Conservation (phyloP, 2,329 filamentous ascomycete species). For the Colletotrichum tabaci region DNA sequence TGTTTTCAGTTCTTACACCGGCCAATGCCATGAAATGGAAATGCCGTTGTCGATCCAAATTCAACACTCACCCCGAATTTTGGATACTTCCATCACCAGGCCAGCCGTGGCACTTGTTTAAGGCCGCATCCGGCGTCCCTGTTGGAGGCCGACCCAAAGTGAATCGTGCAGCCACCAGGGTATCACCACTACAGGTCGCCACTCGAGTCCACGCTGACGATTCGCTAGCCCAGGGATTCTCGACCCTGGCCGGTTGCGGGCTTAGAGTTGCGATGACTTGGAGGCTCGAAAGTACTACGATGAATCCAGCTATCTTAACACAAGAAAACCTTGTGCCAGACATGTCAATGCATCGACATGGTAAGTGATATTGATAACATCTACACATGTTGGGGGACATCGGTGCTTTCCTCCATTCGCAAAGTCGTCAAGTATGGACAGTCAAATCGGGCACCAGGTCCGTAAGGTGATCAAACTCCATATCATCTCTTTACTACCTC, state of each 20-base stretch:
- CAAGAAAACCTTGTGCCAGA: background rate
- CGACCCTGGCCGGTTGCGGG: conserved; percentile 22
- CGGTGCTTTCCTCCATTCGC: no score
- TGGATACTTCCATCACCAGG: background rate
- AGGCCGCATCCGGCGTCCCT: conserved; percentile 24
- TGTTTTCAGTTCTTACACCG: conserved; percentile 1
- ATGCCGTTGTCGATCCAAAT: conserved; percentile 1
- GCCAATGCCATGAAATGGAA: background rate
- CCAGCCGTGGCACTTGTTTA: background rate
- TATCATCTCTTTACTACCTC: background rate
- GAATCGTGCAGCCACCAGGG: background rate
- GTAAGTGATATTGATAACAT: background rate
- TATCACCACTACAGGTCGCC: background rate
- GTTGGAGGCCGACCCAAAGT: background rate
- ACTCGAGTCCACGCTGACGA: conserved; percentile 16
- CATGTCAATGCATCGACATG: background rate
- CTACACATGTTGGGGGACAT: background rate
- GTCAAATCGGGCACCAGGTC: no score
- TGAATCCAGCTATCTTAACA: background rate
- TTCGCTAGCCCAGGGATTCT: background rate
- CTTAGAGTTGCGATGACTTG: background rate
- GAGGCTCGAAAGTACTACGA: background rate
- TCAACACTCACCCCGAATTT: background rate
- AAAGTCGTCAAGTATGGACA: background rate
- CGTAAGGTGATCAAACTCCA: background rate